Evolutionary conservation across 768 basidiomycete genomes (phyloP).

Genomic region (Tylopilus subfusipes): DNA sequence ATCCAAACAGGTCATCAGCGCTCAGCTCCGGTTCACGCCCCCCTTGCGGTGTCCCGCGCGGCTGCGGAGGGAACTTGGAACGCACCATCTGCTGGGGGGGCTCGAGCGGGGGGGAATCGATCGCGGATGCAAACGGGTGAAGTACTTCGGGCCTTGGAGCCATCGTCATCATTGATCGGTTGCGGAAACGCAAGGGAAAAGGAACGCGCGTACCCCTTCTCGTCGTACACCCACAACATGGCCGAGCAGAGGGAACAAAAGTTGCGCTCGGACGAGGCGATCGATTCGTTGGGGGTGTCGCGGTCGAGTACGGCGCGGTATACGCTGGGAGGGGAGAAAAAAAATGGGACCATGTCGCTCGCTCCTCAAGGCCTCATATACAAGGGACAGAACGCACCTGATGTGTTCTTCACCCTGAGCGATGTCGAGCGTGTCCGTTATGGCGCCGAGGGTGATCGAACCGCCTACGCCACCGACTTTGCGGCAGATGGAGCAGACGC

Average conservation of each 20-base stretch:
- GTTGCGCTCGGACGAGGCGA: slow-evolving; percentile 54
- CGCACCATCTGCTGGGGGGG: slow-evolving; percentile 49
- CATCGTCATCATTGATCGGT: too few species aligned
- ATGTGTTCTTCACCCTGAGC: slow-evolving; percentile 51
- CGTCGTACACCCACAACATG: slow-evolving; percentile 67
- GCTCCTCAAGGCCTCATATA: too few species aligned
- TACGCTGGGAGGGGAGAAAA: slow-evolving; percentile 39
- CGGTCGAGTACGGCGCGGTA: slow-evolving; percentile 61
- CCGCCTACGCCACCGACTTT: slow-evolving; percentile 67
- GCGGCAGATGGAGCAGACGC: slow-evolving; percentile 66
- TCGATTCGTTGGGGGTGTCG: slow-evolving; percentile 45
- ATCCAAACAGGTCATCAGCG: too few species aligned
- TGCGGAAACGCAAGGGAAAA: too few species aligned
- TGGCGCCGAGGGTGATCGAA: slow-evolving; percentile 60
- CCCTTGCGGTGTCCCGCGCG: too few species aligned
- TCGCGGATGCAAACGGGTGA: slow-evolving; percentile 67
- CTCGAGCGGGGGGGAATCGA: slow-evolving; percentile 57
- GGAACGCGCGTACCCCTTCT: slow-evolving; percentile 44
- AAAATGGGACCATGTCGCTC: too few species aligned
- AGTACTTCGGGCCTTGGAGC: slow-evolving; percentile 66
- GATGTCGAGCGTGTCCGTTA: slow-evolving; percentile 47
- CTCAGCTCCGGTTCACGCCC: background rate
- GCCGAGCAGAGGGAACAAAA: slow-evolving; percentile 62
- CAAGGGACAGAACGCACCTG: slow-evolving; percentile 34
- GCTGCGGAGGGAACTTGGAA: too few species aligned